phyloP scores from a whole-genome alignment of 2,329 filamentous ascomycete genomes.

The Talaromyces sp. region DNA sequence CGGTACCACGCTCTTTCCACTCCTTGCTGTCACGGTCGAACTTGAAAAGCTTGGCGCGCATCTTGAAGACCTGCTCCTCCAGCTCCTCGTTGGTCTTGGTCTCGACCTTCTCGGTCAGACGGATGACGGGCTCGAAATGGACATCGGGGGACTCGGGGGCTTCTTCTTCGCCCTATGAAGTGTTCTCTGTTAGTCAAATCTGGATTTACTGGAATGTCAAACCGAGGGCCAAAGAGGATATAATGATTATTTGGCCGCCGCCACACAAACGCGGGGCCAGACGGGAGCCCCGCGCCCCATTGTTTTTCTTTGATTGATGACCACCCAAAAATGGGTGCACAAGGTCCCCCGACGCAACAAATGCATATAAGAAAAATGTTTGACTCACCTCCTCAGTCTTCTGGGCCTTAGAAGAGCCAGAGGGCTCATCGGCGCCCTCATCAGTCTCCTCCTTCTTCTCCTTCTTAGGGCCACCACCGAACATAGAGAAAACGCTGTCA shows the following conservation, averaged over 20 bases:
- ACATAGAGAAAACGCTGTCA: slow-evolving; percentile 90
- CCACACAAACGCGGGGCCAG: slow-evolving; percentile 18
- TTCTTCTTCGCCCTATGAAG: slow-evolving; percentile 58
- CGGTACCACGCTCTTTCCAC: slow-evolving; percentile 99
- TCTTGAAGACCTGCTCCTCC: slow-evolving; percentile 98
- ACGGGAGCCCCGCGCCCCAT: slow-evolving; percentile 1
- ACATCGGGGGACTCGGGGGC: slow-evolving; percentile 87
- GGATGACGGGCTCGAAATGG: slow-evolving; percentile 96
- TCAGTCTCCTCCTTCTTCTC: slow-evolving; percentile 81
- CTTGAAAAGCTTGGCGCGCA: slow-evolving; percentile 99
- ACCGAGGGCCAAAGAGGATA: neutral
- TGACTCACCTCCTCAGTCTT: slow-evolving; percentile 62
- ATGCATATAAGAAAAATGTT: slow-evolving; percentile 11
- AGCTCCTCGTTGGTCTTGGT: slow-evolving; percentile 97
- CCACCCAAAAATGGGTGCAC: neutral
- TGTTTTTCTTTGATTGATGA: neutral
- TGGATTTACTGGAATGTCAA: neutral
- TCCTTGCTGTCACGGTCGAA: slow-evolving; percentile 89
- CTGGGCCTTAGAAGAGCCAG: slow-evolving; percentile 83
- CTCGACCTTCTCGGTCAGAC: slow-evolving; percentile 94
- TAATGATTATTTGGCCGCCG: slow-evolving; percentile 1
- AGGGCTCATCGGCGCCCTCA: slow-evolving; percentile 81
- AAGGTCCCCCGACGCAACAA: neutral
- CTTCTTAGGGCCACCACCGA: slow-evolving; percentile 95
- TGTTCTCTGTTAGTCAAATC: neutral